phyloP scores from a whole-genome alignment of 306 rosid genomes.

The Trichosanthes truncata region DNA sequence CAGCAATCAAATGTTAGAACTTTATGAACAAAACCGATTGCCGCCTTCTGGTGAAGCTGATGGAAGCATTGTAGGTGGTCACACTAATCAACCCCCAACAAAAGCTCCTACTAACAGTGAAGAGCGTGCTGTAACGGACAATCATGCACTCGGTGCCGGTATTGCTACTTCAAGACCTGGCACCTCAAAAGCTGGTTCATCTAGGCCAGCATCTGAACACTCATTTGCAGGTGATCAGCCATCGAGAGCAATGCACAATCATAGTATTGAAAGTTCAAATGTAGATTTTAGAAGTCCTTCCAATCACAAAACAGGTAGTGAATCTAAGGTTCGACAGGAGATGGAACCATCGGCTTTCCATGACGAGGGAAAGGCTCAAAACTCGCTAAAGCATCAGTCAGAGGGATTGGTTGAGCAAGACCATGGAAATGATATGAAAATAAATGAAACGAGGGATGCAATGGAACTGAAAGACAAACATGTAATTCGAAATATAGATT shows the following conservation, averaged over 20 bases:
- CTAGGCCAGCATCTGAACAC: constrained; percentile 37
- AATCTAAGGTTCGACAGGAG: constrained; percentile 41
- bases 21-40: constrained; percentile 77
- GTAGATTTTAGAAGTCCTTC: constrained; percentile 32
- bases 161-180: constrained; percentile 32
- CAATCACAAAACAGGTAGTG: constrained; percentile 46
- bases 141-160: constrained; percentile 50
- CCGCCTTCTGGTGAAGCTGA: constrained; percentile 66
- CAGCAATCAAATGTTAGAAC: constrained; percentile 97
- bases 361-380: constrained; percentile 43
- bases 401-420: constrained; percentile 40
- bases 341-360: constrained; percentile 24
- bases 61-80: constrained; percentile 51
- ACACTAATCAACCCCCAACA: constrained; percentile 26
- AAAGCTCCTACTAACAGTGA: constrained; percentile 51
- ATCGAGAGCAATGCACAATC: constrained; percentile 29
- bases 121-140: constrained; percentile 44
- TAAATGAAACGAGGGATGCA: constrained; percentile 46
- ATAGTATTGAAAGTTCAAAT: constrained; percentile 49
- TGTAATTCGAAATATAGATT: constrained; percentile 40
- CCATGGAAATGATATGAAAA: constrained; percentile 36
- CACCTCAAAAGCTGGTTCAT: constrained; percentile 41
- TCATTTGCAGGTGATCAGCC: constrained; percentile 47
- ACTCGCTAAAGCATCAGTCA: constrained; percentile 26
- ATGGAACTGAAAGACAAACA: constrained; percentile 56